Evolutionary conservation across 2,329 filamentous ascomycete species (phyloP).

Genomic region (Anthostomella pinea): DNA sequence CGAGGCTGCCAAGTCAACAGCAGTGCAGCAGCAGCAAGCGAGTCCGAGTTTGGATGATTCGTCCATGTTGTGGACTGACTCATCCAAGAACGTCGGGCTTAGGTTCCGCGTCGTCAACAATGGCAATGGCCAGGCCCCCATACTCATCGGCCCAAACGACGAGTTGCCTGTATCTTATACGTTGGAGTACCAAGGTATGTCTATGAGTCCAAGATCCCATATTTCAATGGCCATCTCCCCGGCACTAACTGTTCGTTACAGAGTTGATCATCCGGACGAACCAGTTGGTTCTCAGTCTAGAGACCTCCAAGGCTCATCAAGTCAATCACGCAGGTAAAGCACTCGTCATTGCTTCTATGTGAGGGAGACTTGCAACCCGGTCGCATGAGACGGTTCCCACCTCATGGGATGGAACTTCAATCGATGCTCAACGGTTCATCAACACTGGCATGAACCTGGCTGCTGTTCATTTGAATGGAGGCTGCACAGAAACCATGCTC

Average conservation of each 20-base stretch:
- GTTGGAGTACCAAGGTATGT: constrained; percentile 68
- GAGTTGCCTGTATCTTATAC: constrained; percentile 67
- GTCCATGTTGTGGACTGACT: constrained; percentile 66
- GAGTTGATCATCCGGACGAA: constrained; percentile 66
- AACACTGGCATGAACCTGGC: constrained; percentile 1
- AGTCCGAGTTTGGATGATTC: constrained; percentile 21
- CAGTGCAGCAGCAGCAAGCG: constrained; percentile 23
- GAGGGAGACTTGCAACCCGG: constrained; percentile 5
- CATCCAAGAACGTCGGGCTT: constrained; percentile 61
- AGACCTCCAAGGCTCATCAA: constrained; percentile 61
- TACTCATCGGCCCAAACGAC: constrained; percentile 57
- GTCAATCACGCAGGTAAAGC: constrained; percentile 61
- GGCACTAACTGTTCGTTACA: constrained; percentile 31
- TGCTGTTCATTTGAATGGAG: constrained; percentile 9
- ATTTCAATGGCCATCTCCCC: no score
- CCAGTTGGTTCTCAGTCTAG: constrained; percentile 61
- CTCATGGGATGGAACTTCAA: constrained; percentile 1
- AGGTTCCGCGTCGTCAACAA: constrained; percentile 61
- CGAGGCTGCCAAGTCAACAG: constrained; percentile 26
- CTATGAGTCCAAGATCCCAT: no score
- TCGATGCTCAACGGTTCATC: background rate
- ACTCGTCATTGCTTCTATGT: constrained; percentile 57
- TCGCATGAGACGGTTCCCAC: constrained; percentile 8
- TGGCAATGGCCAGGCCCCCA: constrained; percentile 43
- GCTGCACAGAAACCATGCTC: no score